Conservation (phyloP, 2,329 filamentous ascomycete species). For the Exophiala bonariae region DNA sequence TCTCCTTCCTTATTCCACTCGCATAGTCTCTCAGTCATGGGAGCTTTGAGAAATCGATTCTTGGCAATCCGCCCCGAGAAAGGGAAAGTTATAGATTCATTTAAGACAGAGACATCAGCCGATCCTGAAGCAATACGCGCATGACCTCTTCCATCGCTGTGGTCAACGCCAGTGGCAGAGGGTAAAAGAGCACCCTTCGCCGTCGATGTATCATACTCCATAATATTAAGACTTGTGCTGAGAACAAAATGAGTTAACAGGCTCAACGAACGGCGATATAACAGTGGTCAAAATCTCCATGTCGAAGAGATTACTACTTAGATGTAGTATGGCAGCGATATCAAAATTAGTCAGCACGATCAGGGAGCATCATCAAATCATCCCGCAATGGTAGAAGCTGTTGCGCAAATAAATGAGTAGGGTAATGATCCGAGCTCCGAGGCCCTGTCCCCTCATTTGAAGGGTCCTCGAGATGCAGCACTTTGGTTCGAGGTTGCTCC, state of each 20-base stretch:
- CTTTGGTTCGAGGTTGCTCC: too few relatives aligned
- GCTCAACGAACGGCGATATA: too few relatives aligned
- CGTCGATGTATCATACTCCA: slow-evolving; percentile 24
- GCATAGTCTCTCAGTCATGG: slow-evolving; percentile 66
- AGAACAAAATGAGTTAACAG: neutral
- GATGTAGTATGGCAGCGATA: too few relatives aligned
- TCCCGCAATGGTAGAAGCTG: too few relatives aligned
- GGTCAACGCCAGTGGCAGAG: slow-evolving; percentile 3
- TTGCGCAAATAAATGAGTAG: too few relatives aligned
- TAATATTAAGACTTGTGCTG: slow-evolving; percentile 1
- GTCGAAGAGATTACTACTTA: too few relatives aligned
- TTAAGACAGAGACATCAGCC: slow-evolving; percentile 42
- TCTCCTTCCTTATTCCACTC: slow-evolving; percentile 51
- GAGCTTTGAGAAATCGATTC: slow-evolving; percentile 66
- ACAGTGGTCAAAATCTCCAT: too few relatives aligned
- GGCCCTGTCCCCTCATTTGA: too few relatives aligned
- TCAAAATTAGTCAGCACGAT: too few relatives aligned
- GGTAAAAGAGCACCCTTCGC: slow-evolving; percentile 2
- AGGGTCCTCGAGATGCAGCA: too few relatives aligned
- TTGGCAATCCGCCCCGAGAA: slow-evolving; percentile 58
- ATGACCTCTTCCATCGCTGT: slow-evolving; percentile 12
- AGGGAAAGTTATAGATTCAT: slow-evolving; percentile 48
- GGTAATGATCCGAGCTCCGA: too few relatives aligned
- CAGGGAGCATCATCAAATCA: too few relatives aligned
- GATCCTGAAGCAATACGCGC: slow-evolving; percentile 8